These are phyloP conservation scores for Tricholoma bakamatsutake DNA, from an alignment of 768 basidiomycete genomes.

Conservation along the genomic window DNA sequence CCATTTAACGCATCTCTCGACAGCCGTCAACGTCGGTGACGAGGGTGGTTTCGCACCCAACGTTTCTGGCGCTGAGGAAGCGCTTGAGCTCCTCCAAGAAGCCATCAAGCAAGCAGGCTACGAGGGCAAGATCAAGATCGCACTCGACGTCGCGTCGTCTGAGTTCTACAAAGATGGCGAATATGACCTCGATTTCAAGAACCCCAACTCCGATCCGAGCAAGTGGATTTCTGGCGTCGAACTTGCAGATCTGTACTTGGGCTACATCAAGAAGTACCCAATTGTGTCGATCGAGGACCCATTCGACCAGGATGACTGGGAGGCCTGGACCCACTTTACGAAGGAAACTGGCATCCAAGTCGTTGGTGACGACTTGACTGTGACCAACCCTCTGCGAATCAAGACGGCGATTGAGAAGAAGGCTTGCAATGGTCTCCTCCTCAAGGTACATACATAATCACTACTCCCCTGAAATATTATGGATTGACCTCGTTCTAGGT, in stretches of 20 bases:
- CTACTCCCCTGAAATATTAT: not conserved
- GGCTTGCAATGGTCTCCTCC: constrained; percentile 96
- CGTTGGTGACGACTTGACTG: constrained; percentile 95
- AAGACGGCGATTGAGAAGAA: constrained; percentile 99
- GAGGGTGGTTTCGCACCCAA: constrained; percentile 99
- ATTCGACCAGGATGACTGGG: constrained; percentile 99
- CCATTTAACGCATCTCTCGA: constrained; percentile 8
- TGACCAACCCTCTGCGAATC: constrained; percentile 96
- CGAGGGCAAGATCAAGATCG: constrained; percentile 98
- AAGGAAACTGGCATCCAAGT: constrained; percentile 75
- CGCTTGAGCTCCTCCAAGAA: constrained; percentile 90
- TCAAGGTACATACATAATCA: constrained; percentile 60
- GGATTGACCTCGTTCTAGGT: constrained; percentile 38
- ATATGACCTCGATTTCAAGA: constrained; percentile 99
- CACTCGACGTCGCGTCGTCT: constrained; percentile 96
- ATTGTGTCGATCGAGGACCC: constrained; percentile 96
- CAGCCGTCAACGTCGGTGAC: constrained; percentile 98
- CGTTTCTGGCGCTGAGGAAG: constrained; percentile 94
- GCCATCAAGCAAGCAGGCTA: constrained; percentile 99
- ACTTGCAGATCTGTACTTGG: constrained; percentile 89
- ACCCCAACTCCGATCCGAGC: constrained; percentile 96
- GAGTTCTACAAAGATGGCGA: constrained; percentile 99
- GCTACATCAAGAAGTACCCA: constrained; percentile 88
- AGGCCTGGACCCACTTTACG: constrained; percentile 94
- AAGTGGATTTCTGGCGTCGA: constrained; percentile 93